Evolutionary conservation across 192 early-diverging fungal genomes (phyloP).

Genomic region (Rhizophagus sp.): DNA sequence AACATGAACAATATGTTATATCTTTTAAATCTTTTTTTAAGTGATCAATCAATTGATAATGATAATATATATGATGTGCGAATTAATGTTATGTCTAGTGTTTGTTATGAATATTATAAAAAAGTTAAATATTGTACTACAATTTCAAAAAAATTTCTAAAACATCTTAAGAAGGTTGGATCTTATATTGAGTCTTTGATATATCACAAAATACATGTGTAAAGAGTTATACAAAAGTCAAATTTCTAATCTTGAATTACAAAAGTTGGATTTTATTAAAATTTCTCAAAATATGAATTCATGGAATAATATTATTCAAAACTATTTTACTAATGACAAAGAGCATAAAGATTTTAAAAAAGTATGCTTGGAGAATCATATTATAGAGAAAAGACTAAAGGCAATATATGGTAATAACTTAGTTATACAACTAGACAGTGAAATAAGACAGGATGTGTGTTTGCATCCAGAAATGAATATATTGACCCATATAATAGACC

Average conservation of each 20-base stretch:
- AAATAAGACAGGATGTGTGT: neutral
- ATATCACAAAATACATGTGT: neutral
- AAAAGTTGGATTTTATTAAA: neutral
- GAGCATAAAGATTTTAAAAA: neutral
- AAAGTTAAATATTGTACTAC: neutral
- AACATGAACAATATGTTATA: neutral
- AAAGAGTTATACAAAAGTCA: neutral
- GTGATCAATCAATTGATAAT: neutral
- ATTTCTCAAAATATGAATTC: neutral
- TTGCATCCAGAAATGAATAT: neutral
- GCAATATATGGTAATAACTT: neutral
- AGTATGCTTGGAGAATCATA: neutral
- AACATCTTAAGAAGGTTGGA: neutral
- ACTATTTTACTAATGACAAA: neutral
- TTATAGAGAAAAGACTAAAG: neutral
- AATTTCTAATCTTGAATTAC: neutral
- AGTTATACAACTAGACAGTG: neutral
- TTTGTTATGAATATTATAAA: neutral
- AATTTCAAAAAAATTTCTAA: neutral
- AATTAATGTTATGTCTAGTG: neutral
- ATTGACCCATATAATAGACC: neutral
- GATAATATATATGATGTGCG: neutral
- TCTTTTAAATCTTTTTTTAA: neutral
- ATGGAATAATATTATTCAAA: neutral
- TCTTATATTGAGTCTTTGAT: neutral